Base-by-base conservation (phyloP, 257 asterid species). In the Rhazya stricta region DNA sequence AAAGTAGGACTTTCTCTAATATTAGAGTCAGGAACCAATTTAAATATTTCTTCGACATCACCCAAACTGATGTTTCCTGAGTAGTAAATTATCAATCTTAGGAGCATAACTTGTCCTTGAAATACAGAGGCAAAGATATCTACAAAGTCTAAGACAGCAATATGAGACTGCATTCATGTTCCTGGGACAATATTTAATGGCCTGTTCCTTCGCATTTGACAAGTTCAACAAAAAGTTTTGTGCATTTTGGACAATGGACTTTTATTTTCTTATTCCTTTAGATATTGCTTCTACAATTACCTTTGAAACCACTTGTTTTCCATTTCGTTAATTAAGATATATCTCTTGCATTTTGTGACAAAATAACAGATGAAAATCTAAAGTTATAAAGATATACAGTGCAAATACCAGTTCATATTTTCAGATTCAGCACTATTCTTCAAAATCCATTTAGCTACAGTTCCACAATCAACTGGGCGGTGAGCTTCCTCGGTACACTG, bases 401-500 rank as follows among this genome's bases (percentile, higher is more conserved):
- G n/a, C 27, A 63, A 42, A 48, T 77, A 86, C 90, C 90, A 86
- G 76, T 86, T 86, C 90, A 86, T 86, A 71, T 86, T 86, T 74
- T 86, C 90, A 65, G 90, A 86, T 79, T 86, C 90, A 0, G 90
- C 88, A 46, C 88, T 83, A 34, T 86, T 86, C 86, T 86, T 86
- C 80, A 86, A 53, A 62, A 86, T 81, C 90, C 90, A 86, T 81
- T 80, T 84, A 42, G 90, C 81, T 61, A 86, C 90, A 56, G 90
- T 86, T 76, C 82, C 90, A 63, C 90, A 86, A 78, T 86, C 88
- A 81, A 86, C 90, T 30, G 90, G 90, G 12, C 90, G 86, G 76
- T 86, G 90, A 68, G 90, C 87, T 79, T 86, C 90, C 79, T 84
- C 90, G 0, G 86, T 80, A 74, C 90, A 86, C 90, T 86, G 79